A percentile compares a stretch with the other conserved stretches of the same genome.
phyloP scores from a whole-genome alignment of 805 yeast genomes.

The Starmerella bombicola region DNA sequence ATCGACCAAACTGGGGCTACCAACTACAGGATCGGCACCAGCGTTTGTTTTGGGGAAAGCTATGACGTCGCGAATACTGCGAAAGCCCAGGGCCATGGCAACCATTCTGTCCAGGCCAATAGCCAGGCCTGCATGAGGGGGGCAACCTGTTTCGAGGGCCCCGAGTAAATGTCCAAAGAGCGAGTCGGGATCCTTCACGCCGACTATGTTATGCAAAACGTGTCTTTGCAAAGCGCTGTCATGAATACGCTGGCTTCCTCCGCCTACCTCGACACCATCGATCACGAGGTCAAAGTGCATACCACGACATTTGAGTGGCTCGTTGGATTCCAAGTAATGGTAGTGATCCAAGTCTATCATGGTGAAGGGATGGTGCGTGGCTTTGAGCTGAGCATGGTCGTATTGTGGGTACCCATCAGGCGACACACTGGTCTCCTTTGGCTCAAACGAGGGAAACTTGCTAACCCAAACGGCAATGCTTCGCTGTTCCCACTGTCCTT shows the following conservation, averaged over 20 bases:
- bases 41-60: slow-evolving; percentile 90
- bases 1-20: slow-evolving; percentile 61
- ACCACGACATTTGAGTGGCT: slow-evolving; percentile 61
- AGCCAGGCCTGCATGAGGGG: slow-evolving; percentile 98
- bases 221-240: slow-evolving; percentile 66
- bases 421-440: slow-evolving; percentile 29
- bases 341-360: slow-evolving; percentile 71
- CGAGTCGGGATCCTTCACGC: slow-evolving; percentile 42
- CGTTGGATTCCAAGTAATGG: slow-evolving; percentile 34
- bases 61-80: slow-evolving; percentile 79
- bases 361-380: slow-evolving; percentile 97
- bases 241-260: slow-evolving; percentile 92
- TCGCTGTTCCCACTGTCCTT: not conserved
- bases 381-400: slow-evolving; percentile 35
- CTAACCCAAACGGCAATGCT: slow-evolving; percentile 54
- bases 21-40: slow-evolving; percentile 80
- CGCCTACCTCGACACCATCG: slow-evolving; percentile 93
- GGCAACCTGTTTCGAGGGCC: slow-evolving; percentile 84
- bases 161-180: slow-evolving; percentile 75
- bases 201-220: slow-evolving; percentile 52
- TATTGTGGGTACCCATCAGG: slow-evolving; percentile 47
- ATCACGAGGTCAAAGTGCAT: slow-evolving; percentile 90
- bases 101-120: slow-evolving; percentile 88
- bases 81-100: slow-evolving; percentile 71
- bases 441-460: slow-evolving; percentile 87